phyloP scores from a whole-genome alignment of 2,329 filamentous ascomycete genomes.

The Venturia nashicola region DNA sequence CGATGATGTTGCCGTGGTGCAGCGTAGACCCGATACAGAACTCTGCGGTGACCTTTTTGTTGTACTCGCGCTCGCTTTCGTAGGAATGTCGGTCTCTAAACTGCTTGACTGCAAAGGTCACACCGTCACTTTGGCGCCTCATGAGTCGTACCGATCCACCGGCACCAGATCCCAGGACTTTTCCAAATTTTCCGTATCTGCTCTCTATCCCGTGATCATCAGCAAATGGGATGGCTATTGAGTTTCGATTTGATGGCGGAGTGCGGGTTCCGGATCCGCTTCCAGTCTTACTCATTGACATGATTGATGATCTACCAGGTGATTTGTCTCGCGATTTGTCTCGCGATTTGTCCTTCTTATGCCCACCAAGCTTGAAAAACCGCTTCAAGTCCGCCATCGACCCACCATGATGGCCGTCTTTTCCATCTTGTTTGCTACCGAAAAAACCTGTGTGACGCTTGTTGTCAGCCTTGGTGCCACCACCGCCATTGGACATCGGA shows the following conservation, averaged over 20 bases:
- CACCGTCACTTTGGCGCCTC: constrained; percentile 84
- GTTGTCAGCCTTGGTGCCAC: constrained; percentile 3
- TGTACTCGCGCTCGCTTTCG: constrained; percentile 89
- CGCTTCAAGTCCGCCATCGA: constrained; percentile 93
- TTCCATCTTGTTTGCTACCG: constrained; percentile 23
- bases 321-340: constrained; percentile 44
- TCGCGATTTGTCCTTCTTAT: constrained; percentile 38
- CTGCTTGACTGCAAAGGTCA: constrained; percentile 95
- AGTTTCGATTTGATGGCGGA: constrained; percentile 19
- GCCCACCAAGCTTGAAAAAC: constrained; percentile 77
- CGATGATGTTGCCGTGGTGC: constrained; percentile 96
- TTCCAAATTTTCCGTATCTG: constrained; percentile 93
- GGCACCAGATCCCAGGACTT: constrained; percentile 83
- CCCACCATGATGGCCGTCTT: constrained; percentile 41
- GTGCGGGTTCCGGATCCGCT: constrained; percentile 34
- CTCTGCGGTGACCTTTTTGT: constrained; percentile 95
- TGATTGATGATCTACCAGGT: constrained; percentile 41
- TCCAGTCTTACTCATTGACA: constrained; percentile 16
- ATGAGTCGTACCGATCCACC: constrained; percentile 89
- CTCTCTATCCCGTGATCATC: constrained; percentile 84
- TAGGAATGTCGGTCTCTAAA: constrained; percentile 86
- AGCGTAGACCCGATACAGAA: constrained; percentile 96
- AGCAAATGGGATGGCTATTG: constrained; percentile 60
- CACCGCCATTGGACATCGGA: neutral
- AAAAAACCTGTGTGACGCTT: constrained; percentile 42